Conservation (phyloP, 2,329 filamentous ascomycete genomes). For the Fusarium aywerte region DNA sequence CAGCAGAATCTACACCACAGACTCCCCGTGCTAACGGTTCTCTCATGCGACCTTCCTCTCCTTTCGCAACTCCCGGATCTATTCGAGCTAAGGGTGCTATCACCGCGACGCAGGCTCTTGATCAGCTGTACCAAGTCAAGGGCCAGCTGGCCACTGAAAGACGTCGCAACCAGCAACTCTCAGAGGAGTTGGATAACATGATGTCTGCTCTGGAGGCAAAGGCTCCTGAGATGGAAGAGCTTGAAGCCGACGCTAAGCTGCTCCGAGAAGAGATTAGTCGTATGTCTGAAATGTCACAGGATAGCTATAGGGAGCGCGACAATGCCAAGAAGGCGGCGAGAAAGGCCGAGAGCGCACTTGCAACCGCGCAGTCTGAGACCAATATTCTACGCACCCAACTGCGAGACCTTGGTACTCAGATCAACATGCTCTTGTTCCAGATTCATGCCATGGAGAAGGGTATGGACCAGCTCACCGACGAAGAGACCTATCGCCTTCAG, state of each 20-base stretch:
- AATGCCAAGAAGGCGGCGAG: constrained; percentile 79
- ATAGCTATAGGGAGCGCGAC: constrained; percentile 84
- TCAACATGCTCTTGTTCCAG: constrained; percentile 91
- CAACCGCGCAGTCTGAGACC: constrained; percentile 71
- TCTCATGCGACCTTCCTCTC: constrained; percentile 64
- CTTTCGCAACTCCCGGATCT: constrained; percentile 69
- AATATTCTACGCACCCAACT: constrained; percentile 87
- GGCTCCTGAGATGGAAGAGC: constrained; percentile 87
- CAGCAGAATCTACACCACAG: constrained; percentile 63
- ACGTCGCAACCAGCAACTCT: constrained; percentile 78
- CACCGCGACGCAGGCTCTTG: constrained; percentile 71
- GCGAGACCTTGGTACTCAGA: constrained; percentile 87
- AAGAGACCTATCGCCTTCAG: constrained; percentile 80
- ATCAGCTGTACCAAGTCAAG: constrained; percentile 75
- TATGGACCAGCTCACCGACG: constrained; percentile 73
- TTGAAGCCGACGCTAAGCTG: constrained; percentile 82
- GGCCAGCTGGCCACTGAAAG: constrained; percentile 78
- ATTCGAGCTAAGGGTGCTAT: constrained; percentile 65
- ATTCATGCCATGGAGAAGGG: constrained; percentile 85
- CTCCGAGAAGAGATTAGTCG: constrained; percentile 84
- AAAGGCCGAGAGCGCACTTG: constrained; percentile 79
- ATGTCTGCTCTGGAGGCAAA: constrained; percentile 85
- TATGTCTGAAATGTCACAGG: constrained; percentile 85
- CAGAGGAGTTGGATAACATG: constrained; percentile 84
- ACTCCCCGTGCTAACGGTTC: constrained; percentile 71